These are phyloP conservation scores for Eucalyptus victrix DNA, from an alignment of 345 rosid species.

Conservation along the genomic window DNA sequence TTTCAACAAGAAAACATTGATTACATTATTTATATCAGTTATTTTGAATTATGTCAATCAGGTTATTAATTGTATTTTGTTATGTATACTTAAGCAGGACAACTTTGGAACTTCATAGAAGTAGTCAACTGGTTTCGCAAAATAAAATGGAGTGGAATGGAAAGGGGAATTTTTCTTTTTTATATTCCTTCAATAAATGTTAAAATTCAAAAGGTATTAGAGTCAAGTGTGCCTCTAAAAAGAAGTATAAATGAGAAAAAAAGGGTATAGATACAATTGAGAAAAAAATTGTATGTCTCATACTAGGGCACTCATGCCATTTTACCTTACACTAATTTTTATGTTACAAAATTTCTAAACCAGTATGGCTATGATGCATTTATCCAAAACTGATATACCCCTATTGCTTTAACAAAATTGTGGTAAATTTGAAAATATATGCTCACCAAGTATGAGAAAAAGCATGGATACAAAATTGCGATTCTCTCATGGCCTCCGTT, in stretches of 20 bases:
- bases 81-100: neutral
- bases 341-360: neutral
- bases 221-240: no score
- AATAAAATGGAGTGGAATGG: neutral
- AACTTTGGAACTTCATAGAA: neutral
- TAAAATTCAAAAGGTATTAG: neutral
- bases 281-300: neutral
- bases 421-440: neutral
- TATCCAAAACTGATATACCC: neutral
- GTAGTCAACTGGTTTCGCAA: neutral
- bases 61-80: neutral
- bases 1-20: neutral
- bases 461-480: neutral
- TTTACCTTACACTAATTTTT: neutral
- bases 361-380: neutral
- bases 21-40: neutral
- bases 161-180: neutral
- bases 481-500: neutral
- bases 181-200: neutral
- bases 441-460: neutral
- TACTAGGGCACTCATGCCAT: neutral
- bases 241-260: no score
- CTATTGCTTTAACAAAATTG: neutral
- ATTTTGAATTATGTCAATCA: no score
- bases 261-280: no score